phyloP scores from a whole-genome alignment of 257 asterid species.

The Solanum clarkiae region DNA sequence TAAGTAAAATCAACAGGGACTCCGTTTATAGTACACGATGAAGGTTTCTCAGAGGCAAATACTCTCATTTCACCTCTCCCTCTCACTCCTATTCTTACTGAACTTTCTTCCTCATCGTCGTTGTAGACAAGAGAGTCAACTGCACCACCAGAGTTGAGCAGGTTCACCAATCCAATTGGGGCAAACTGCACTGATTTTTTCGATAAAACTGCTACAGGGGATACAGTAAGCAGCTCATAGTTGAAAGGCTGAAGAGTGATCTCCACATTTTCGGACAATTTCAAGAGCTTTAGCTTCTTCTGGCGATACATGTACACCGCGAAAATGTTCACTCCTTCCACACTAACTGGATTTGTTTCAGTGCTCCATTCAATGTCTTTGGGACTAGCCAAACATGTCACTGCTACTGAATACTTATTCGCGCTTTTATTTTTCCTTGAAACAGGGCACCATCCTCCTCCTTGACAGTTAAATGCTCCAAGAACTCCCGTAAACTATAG shows the following conservation, averaged over 20 bases:
- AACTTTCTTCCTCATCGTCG: background rate
- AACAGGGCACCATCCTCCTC: constrained; percentile 48
- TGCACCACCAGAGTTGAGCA: constrained; percentile 36
- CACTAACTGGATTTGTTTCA: constrained; percentile 9
- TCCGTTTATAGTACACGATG: constrained; percentile 9
- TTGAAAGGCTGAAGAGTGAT: constrained; percentile 18
- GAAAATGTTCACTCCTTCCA: constrained; percentile 8
- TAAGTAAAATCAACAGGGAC: constrained; percentile 1
- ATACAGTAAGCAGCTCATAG: constrained; percentile 21
- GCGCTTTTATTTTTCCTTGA: constrained; percentile 28
- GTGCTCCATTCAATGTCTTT: constrained; percentile 31
- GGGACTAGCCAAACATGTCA: constrained; percentile 6
- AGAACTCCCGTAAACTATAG: constrained; percentile 35
- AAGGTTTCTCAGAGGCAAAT: constrained; percentile 18
- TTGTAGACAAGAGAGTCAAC: background rate
- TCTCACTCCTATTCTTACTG: constrained; percentile 6
- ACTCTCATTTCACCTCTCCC: constrained; percentile 19
- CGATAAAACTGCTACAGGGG: constrained; percentile 11
- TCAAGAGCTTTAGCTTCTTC: constrained; percentile 18
- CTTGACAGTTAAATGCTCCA: constrained; percentile 77
- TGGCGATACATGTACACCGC: constrained; percentile 19
- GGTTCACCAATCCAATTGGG: constrained; percentile 29
- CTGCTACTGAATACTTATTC: background rate
- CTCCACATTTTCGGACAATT: constrained; percentile 2
- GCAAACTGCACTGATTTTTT: constrained; percentile 16